Percentiles rank a stretch among this genome's conserved stretches.
These are phyloP conservation scores for Begonia fuchsioides DNA, from an alignment of 306 rosid species.

Conservation along the genomic window DNA sequence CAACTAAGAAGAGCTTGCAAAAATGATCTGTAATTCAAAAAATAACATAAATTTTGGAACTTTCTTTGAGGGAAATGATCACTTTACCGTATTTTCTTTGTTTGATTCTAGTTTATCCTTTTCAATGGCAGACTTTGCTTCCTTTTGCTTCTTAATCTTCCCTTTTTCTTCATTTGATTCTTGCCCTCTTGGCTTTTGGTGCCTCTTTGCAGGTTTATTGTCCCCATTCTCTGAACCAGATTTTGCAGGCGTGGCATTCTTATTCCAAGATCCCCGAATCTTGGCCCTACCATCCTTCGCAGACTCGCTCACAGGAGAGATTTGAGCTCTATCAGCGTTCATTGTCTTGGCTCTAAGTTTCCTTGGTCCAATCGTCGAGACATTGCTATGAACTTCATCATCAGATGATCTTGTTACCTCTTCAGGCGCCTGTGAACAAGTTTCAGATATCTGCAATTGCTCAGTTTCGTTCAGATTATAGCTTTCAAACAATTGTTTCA, in stretches of 20 bases:
- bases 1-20: too few species aligned
- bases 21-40: not conserved
- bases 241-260: constrained; percentile 26
- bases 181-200: constrained; percentile 34
- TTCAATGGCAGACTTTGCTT: constrained; percentile 23
- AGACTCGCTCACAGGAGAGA: constrained; percentile 23
- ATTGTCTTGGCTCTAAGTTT: constrained; percentile 41
- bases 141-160: constrained; percentile 20
- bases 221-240: constrained; percentile 21
- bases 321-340: constrained; percentile 29
- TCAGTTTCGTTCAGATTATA: constrained; percentile 23
- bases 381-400: constrained; percentile 50
- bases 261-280: constrained; percentile 23
- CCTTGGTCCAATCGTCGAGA: constrained; percentile 26
- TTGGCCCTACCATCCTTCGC: constrained; percentile 28
- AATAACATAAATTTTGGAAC: not conserved
- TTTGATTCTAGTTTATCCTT: constrained; percentile 11
- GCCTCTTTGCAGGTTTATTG: constrained; percentile 24
- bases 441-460: constrained; percentile 53
- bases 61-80: not conserved
- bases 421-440: constrained; percentile 46
- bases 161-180: constrained; percentile 29
- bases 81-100: constrained; percentile 14
- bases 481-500: constrained; percentile 44
- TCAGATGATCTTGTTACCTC: constrained; percentile 55